Conservation (phyloP, 2,329 filamentous ascomycete genomes). For the Emmonsiellopsis sp. region DNA sequence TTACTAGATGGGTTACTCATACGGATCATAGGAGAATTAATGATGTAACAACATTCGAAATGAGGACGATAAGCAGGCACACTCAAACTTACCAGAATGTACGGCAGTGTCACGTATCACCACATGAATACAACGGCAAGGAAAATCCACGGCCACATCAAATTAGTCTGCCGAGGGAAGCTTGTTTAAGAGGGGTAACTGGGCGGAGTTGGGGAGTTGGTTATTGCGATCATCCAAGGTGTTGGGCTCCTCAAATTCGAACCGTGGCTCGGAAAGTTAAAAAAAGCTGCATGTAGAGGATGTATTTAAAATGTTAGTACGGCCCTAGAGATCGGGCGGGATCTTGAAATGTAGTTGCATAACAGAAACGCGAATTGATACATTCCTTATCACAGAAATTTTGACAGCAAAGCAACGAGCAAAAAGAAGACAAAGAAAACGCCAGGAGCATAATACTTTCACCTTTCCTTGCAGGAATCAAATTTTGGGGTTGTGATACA, state of each 20-base stretch:
- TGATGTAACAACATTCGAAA: background rate
- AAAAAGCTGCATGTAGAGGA: background rate
- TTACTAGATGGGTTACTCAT: too few species aligned
- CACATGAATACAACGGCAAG: too few species aligned
- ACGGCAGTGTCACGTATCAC: too few species aligned
- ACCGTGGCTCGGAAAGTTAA: background rate
- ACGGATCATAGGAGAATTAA: background rate
- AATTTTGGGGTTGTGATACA: too few species aligned
- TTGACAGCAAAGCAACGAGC: too few species aligned
- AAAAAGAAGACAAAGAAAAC: too few species aligned
- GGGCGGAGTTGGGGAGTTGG: background rate
- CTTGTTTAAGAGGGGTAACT: background rate
- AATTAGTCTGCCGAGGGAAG: background rate
- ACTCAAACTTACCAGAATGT: background rate
- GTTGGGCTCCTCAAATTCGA: background rate
- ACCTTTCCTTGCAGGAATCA: too few species aligned
- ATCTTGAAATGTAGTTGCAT: background rate
- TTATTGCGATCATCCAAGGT: conserved; percentile 1
- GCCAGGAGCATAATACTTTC: too few species aligned
- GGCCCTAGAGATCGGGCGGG: background rate
- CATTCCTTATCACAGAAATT: too few species aligned
- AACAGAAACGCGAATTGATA: too few species aligned
- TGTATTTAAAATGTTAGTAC: background rate
- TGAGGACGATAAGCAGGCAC: background rate
- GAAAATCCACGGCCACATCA: too few species aligned